Base-by-base conservation (phyloP, 2,329 filamentous ascomycete species). In the Fusarium humuli region DNA sequence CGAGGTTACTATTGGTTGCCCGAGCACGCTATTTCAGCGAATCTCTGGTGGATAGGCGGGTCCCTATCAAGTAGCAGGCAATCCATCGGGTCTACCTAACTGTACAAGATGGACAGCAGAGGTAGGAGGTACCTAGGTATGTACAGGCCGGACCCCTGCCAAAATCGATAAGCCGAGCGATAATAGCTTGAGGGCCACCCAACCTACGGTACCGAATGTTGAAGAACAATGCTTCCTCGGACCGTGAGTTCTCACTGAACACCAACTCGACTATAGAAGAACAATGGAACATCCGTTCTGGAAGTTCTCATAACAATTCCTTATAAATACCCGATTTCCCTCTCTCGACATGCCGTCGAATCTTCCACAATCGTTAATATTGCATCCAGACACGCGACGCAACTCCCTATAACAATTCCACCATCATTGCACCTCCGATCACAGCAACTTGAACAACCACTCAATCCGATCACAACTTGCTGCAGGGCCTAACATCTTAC, bases 161-260 rank as follows among this genome's bases (percentile, higher is more conserved):
- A 64, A 73, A 73, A 69, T 74, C 70, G 70, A 75, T 75, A 75
- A 75, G 73, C 69, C 62, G 10, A n/a, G 34, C 10, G 44, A 57
- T 50, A 40, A 20, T 27, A 58, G 54, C 61, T 58, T 40, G 40
- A 70, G 40, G 46, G 45, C 65, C 34, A 10, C 34, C 34, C 34
- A 37, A 37, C 57, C 50, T 55, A 68, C 32, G 49, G 54, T 46
- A 56, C 65, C 47, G 56, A 59, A 65, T 56, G 61, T 71, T 63
- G 62, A 69, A 57, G 65, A 72, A 70, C 69, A 71, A 65, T 69
- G 55, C 46, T 59, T 55, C 53, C 60, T 57, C 18, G 23, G 48
- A 44, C 53, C 71, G 64, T 49, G 40, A 61, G 44, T 65, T 64
- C 59, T 46, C 27, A 49, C 54, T 56, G 72, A 73, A 74, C 71